Base-by-base conservation (phyloP, 1,284 basidiomycete genomes). In the Ustilago bromivora region DNA sequence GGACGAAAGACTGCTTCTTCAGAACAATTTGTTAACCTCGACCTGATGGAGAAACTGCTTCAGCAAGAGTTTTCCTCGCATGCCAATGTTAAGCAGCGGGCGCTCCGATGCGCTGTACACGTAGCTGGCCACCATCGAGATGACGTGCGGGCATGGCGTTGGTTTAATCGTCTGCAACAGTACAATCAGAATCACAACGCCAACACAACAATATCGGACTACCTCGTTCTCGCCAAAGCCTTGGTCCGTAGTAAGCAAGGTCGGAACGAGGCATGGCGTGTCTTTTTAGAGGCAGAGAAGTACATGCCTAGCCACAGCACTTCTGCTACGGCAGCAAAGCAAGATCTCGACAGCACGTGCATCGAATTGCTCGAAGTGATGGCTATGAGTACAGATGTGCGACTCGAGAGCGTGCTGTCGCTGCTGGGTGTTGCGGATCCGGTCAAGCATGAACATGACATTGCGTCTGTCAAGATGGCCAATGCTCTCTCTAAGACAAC, bases 211-310 rank as follows among this genome's bases (percentile, higher is more conserved):
- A 53, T 52, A 2, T 43, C 57, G n/a, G 72, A 75, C 49, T 55
- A 61, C n/a, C 57, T 62, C 31, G 40, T 71, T 13, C 57, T 63
- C 15, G 61, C 68, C 32, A 71, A 67, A 57, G 68, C 67, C 4
- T 31, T 76, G 36, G 15, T 52, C 4, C 63, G 68, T 15, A 66
- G 67, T 2, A 17, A 58, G 40, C 49, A 61, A 35, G 73, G 73
- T 8, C 60, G 57, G 0, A 36, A 40, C n/a, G 67, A 66, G n/a
- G 62, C 68, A 13, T 57, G 61, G 60, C 11, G 19, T 2, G 57
- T 43, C 5, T 58, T 71, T 31, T 28, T 51, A 28, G 57, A 52
- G n/a, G 73, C 67, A 36, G 67, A 76, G 28, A 46, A n/a, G 12
- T 31, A 41, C 2, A 15, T 28, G 7, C n/a, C 17, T 3, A 19